Conservation (phyloP, 306 rosid species). For the Prosopis cineraria region DNA sequence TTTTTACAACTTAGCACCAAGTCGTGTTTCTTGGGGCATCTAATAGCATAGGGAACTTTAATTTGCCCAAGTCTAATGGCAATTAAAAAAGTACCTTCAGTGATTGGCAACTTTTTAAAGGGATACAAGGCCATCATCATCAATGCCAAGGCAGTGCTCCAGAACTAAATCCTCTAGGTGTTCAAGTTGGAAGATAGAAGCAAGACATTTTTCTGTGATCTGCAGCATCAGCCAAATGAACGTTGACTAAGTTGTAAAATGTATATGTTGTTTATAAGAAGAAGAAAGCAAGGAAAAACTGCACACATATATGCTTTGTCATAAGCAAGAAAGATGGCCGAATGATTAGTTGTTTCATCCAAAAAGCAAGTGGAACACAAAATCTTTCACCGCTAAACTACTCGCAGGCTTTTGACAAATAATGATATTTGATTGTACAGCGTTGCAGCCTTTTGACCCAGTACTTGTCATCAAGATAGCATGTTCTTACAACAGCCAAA, state of each 20-base stretch:
- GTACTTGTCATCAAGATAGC: not conserved
- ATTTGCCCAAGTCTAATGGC: not conserved
- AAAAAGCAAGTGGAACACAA: not conserved
- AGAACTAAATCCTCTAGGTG: constrained; percentile 74
- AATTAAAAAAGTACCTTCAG: constrained; percentile 56
- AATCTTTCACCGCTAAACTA: not conserved
- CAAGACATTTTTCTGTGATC: constrained; percentile 73
- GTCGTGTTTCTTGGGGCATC: not conserved
- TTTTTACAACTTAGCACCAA: not conserved
- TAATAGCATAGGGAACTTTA: not conserved
- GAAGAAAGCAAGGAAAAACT: constrained; percentile 5
- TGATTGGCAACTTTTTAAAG: constrained; percentile 62
- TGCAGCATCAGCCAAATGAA: constrained; percentile 38
- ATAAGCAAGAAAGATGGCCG: not conserved
- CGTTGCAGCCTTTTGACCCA: not conserved
- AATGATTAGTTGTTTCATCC: not conserved
- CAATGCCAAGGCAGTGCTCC: constrained; percentile 78
- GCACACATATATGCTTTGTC: not conserved
- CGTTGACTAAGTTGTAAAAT: not conserved
- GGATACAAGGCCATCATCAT: constrained; percentile 60
- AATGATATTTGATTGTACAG: not conserved
- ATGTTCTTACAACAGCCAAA: not conserved
- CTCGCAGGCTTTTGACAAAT: not conserved
- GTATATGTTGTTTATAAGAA: not conserved
- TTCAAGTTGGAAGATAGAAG: constrained; percentile 54